These are phyloP conservation scores for Bonnemaisonia californica DNA, from an alignment of 31 red algal species.

Conservation along the genomic window DNA sequence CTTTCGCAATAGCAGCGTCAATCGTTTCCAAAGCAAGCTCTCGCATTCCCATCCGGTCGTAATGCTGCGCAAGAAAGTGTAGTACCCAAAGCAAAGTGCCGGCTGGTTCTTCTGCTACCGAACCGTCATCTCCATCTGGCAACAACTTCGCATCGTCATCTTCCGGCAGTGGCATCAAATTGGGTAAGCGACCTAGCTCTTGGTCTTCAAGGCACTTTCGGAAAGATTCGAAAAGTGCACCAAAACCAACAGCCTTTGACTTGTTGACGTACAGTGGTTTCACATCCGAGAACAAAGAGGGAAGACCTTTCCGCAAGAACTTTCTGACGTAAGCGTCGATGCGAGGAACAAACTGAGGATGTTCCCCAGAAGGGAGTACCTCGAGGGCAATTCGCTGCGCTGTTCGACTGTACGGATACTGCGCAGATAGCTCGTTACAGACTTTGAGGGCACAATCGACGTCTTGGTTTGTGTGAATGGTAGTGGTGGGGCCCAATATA, in stretches of 20 bases:
- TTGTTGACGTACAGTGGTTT: constrained; percentile 74
- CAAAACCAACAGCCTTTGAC: constrained; percentile 68
- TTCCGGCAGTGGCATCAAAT: constrained; percentile 10
- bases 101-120: constrained; percentile 22
- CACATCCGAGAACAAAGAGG: constrained; percentile 77
- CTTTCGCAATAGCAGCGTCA: constrained; percentile 57
- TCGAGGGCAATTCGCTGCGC: constrained; percentile 60
- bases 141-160: background rate
- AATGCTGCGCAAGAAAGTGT: constrained; percentile 88
- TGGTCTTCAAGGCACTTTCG: constrained; percentile 26
- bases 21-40: constrained; percentile 61
- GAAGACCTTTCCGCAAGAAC: constrained; percentile 81
- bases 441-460: constrained; percentile 27
- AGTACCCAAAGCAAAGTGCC: constrained; percentile 81
- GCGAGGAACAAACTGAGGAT: constrained; percentile 71
- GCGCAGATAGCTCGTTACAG: constrained; percentile 50
- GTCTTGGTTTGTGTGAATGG: constrained; percentile 30
- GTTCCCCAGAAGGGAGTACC: constrained; percentile 45
- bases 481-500: constrained; percentile 14
- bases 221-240: constrained; percentile 55
- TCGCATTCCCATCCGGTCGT: constrained; percentile 47
- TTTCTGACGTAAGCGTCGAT: constrained; percentile 67
- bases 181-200: constrained; percentile 19
- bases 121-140: constrained; percentile 3
- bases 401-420: constrained; percentile 31